Base-by-base conservation (phyloP, 1,284 basidiomycete genomes). In the Neonothopanus nambi region DNA sequence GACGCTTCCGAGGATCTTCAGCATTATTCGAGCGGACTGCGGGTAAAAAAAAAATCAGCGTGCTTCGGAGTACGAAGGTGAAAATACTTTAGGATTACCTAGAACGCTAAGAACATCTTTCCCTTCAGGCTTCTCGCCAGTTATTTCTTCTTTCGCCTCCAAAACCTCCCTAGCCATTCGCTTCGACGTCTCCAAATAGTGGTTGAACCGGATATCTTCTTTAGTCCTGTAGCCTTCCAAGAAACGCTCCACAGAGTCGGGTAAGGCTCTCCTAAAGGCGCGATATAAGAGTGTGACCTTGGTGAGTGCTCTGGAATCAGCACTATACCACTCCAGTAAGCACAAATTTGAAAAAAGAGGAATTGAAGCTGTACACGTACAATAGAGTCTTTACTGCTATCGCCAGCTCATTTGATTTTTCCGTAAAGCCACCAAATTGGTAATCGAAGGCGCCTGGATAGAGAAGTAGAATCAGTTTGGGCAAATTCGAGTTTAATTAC, bases 51-150 rank as follows among this genome's bases (percentile, higher is more conserved):
- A 49, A 8, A 37, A 39, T 17, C 12, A 39, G 38, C 15, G 38
- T 40, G 1, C 15, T 38, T 15, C 17, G 36, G 21, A 4, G 8
- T 12, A 37, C 11, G 6, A 23, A 11, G 37, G 26, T 8, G 13
- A 5, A 23, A 17, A 53, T 44, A 21, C 12, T 41, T 38, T 28
- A 20, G 41, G 44, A 39, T 26, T 41, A 50, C 48, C 51, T 18
- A 57, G 23, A 20, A 57, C 47, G 11, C 48, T 57, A n/a, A 53
- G 23, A 21, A 55, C 28, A 38, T 61, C 13, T 3, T 30, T 43
- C 5, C 26, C 38, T 28, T 26, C 18, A 26, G 33, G 15, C 5
- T 43, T 21, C 23, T 36, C 33, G 37, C 39, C 6, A 18, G 20
- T 42, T 1, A 23, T 37, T n/a, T 38, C 35, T 21, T 15, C 3